Evolutionary conservation across 2,329 filamentous ascomycete species (phyloP), one percentile per base, ranked within the genome.

Genomic region (Ceratocystis harringtonii): DNA sequence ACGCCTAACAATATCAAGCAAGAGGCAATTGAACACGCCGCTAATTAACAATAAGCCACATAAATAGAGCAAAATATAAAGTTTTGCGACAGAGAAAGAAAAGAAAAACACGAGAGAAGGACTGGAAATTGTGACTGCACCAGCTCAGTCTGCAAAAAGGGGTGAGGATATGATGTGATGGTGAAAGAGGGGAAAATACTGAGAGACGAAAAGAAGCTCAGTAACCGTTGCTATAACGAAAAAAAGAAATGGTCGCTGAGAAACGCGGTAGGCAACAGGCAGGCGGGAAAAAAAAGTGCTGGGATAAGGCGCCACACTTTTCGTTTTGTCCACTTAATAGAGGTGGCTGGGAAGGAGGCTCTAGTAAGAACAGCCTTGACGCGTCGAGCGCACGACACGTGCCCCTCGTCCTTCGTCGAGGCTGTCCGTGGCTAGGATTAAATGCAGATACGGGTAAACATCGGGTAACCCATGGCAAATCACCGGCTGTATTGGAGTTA

Each of bases 341-440:
- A 25, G 63, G 52, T 65, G 63, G 63, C 63, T 65, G 63, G 62
- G 63, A 41, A 19, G 41, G 62, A 28, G 52, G 25, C 45, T 41
- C 36, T 41, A 41, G 30, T 25, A 28, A 30, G 30, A 57, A 57
- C 52, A 32, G 25, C 52, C 28, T 57, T 7, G 52, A 57, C 52
- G 52, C 52, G 52, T 57, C 22, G 52, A 57, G 52, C 15, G 32
- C 52, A 57, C 25, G 52, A 50, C 48, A 50, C 19, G 48, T 50
- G 48, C 48, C 48, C 48, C 28, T 57, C 52, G 52, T 30, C 36
- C 36, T 12, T 41, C 36, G 36, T 57, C 52, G 15, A 57, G 52
- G 10, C 32, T 28, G 22, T 17, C 22, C 25, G 52, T 57, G 52
- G 50, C 12, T 25, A 30, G 52, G 52, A 32, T 30, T 22, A 25